Base-by-base conservation (phyloP, 805 yeast genomes). In the Candida pseudofarinosa region DNA sequence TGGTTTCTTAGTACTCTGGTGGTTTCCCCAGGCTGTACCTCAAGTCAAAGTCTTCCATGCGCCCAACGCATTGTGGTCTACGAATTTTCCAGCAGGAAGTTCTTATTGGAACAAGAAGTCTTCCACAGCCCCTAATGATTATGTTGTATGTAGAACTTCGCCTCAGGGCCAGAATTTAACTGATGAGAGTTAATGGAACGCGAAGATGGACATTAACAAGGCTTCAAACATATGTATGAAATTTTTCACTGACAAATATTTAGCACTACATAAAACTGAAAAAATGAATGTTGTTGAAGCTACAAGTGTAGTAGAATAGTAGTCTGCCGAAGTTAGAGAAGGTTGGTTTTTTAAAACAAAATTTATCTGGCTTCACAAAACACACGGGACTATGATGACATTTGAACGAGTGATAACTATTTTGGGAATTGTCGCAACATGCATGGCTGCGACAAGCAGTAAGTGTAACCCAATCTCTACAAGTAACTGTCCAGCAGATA, bases 401-500 rank as follows among this genome's bases (percentile, higher is more conserved):
- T 19, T 38, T 19, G 32, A 26, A 3, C 6, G 16, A n/a, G 16
- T 39, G 6, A 30, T 33, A 5, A 19, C 30, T 13, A 19, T 39
- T 32, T n/a, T 13, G n/a, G 28, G 26, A 19, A 18, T 18, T 17
- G 19, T 33, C 14, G 35, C 40, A n/a, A 14, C 17, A 3, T 39
- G 39, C 3, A 7, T 37, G 13, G 49, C 44, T n/a, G 47, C 52
- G 26, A 38, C 48, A 30, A 19, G 48, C 14, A 31, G 40, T 15
- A 42, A 41, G 16, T 62, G 67, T 42, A 54, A 62, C 38, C 67
- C 67, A 2, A 49, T 61, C 32, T 49, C 49, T 12, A 26, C 57
- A 5, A 38, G 54, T 14, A 33, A 42, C 5, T 62, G 67, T 41
- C 46, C 60, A 4, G 36, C 65, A 2, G 79, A 83, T 50, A 64